Evolutionary conservation across 306 rosid genomes (phyloP), one percentile per base, ranked within the genome.

Genomic region (Gynostemma pentaphyllum): DNA sequence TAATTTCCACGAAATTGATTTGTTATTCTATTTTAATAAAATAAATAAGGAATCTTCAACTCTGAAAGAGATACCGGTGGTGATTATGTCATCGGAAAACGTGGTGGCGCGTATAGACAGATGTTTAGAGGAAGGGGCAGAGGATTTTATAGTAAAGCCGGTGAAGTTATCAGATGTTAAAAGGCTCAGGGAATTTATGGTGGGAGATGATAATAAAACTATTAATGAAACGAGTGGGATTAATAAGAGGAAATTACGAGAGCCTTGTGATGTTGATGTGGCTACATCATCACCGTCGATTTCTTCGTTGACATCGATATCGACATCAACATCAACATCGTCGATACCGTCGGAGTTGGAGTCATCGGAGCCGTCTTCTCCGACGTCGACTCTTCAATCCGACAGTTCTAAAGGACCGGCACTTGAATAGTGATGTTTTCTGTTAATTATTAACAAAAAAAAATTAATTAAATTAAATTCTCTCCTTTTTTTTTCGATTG

Each of bases 91-190:
- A 7, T 92, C 99, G 4, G 99, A 92, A 45, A 92, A 92, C 65
- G 80, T 92, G 60, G 66, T 88, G 81, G 87, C 99, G 48, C 95
- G 99, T 23, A 86, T 86, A 24, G 90, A 88, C 84, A 79, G 99
- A 46, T 92, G 99, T 64, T 81, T 92, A 70, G 99, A 92, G 72
- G 95, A 92, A 82, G 99, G 99, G 1, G 99, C 99, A 18, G 95
- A 92, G 72, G 99, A 88, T 72, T 92, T 88, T 73, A 81, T 92
- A 79, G 90, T 92, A 76, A 92, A 92, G 50, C 99, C 99, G 24
- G 96, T 92, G 83, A 86, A 92, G 66, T 46, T 92, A 68, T 72
- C 99, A 0, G 99, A 92, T 46, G 96, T 92, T 74, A 81, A 82
- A 66, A 79, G 95, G 40, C 79, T 92, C 21, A 83, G 69, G 66